phyloP scores from a whole-genome alignment of 1,284 basidiomycete genomes.

The Ceratobasidium sp. region DNA sequence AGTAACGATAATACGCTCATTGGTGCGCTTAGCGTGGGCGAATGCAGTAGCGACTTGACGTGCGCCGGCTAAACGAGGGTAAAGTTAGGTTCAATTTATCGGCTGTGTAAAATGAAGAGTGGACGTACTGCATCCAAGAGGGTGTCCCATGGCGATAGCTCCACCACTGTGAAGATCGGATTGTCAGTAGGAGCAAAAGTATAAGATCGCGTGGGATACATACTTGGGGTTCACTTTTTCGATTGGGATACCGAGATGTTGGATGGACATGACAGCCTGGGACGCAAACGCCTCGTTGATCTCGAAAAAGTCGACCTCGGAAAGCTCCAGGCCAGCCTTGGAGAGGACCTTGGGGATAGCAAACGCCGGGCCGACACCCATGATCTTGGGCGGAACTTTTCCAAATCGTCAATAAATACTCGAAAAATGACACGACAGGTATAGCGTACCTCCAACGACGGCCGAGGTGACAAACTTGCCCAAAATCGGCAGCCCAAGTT shows the following conservation, averaged over 20 bases:
- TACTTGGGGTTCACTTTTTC: slow-evolving; percentile 85
- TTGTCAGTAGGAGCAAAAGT: no score
- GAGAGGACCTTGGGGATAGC: slow-evolving; percentile 90
- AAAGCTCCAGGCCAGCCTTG: slow-evolving; percentile 77
- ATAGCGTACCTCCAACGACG: slow-evolving; percentile 73
- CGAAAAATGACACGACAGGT: background rate
- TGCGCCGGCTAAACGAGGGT: slow-evolving; percentile 75
- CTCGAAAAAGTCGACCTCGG: slow-evolving; percentile 94
- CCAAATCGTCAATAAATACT: slow-evolving; percentile 18
- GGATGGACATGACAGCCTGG: slow-evolving; percentile 85
- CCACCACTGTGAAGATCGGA: slow-evolving; percentile 67
- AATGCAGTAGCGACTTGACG: slow-evolving; percentile 91
- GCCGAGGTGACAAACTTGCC: slow-evolving; percentile 91
- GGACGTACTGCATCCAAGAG: slow-evolving; percentile 80
- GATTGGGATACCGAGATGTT: slow-evolving; percentile 81
- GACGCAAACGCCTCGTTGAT: slow-evolving; percentile 94
- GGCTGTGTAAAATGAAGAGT: background rate
- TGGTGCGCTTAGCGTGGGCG: slow-evolving; percentile 79
- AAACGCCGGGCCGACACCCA: slow-evolving; percentile 85
- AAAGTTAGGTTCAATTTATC: background rate
- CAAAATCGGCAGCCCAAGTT: slow-evolving; percentile 89
- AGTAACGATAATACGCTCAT: slow-evolving; percentile 75
- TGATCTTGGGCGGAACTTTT: slow-evolving; percentile 50
- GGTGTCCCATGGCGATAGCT: slow-evolving; percentile 91
- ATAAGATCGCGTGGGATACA: background rate